A percentile compares a stretch with the other conserved stretches of the same genome.
These are phyloP conservation scores for Pythium sukuiense DNA, from an alignment of 352 stramenopile species.

Conservation along the genomic window DNA sequence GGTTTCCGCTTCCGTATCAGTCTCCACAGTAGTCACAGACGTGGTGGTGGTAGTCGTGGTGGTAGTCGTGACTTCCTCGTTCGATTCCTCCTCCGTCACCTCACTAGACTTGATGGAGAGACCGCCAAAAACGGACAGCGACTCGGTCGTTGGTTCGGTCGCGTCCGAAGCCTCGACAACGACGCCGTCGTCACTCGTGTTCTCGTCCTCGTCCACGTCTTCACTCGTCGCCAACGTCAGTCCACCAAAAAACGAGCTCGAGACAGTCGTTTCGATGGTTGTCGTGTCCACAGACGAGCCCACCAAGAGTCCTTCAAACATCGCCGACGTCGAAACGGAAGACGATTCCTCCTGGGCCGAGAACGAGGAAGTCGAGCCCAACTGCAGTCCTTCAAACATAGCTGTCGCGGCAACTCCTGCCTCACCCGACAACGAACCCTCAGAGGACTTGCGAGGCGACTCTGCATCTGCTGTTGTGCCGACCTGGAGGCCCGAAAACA, in stretches of 20 bases:
- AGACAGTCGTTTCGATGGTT: not conserved
- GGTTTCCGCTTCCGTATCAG: not conserved
- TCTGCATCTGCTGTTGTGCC: not conserved
- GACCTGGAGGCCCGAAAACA: constrained; percentile 22
- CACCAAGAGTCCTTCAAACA: constrained; percentile 17
- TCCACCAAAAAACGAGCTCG: constrained; percentile 19
- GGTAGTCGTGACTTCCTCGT: not conserved
- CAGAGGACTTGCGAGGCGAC: constrained; percentile 13
- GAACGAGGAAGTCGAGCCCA: constrained; percentile 4
- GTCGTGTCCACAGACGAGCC: constrained; percentile 5
- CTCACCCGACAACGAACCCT: not conserved
- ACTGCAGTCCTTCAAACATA: constrained; percentile 22
- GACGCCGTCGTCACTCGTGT: constrained; percentile 15
- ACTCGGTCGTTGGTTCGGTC: not conserved
- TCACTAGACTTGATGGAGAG: constrained; percentile 4
- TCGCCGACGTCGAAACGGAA: not conserved
- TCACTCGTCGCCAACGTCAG: constrained; percentile 9
- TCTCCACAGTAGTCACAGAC: not conserved
- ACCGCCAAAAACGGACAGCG: not conserved
- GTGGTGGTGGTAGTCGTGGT: not conserved
- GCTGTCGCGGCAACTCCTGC: not conserved
- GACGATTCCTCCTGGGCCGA: not conserved
- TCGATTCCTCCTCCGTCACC: not conserved
- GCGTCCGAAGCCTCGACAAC: not conserved
- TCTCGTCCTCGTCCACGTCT: not conserved